Conservation (phyloP, 2,329 filamentous ascomycete species). For the Didymella keratinophila region DNA sequence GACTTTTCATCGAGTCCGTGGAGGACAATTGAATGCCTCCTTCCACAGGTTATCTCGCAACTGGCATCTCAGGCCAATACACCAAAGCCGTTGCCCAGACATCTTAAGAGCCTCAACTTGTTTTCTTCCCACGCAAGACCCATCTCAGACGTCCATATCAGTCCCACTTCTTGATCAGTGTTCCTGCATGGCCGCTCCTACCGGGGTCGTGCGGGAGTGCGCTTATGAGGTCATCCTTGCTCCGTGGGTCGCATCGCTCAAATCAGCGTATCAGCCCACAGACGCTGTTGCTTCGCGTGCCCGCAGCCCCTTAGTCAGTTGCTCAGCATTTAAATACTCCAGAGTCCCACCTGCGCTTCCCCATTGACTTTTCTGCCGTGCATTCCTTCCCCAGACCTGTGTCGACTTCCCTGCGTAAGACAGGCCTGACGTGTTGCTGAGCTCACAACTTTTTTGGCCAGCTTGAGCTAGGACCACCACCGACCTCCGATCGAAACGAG, state of each 20-base stretch:
- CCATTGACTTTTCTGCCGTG: constrained; percentile 10
- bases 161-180: constrained; percentile 14
- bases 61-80: constrained; percentile 3
- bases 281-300: constrained; percentile 17
- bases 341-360: constrained; percentile 14
- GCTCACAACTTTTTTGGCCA: constrained; percentile 16
- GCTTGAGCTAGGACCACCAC: constrained; percentile 20
- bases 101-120: constrained; percentile 13
- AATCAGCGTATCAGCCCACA: constrained; percentile 23
- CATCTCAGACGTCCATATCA: background rate
- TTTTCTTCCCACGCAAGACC: constrained; percentile 1
- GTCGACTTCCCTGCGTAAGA: background rate
- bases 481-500: constrained; percentile 13
- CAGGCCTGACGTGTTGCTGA: constrained; percentile 16
- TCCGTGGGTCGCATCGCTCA: constrained; percentile 16
- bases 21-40: background rate
- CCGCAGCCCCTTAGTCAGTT: constrained; percentile 17
- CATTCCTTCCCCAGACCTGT: constrained; percentile 1
- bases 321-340: constrained; percentile 17
- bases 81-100: constrained; percentile 7
- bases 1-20: background rate
- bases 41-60: background rate
- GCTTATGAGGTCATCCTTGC: constrained; percentile 20
- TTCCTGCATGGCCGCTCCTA: constrained; percentile 12
- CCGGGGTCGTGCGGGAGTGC: constrained; percentile 14